Percentiles rank a stretch among this genome's conserved stretches.
Conservation (phyloP, 1,139 yeast genomes). For the Pichia sp. region DNA sequence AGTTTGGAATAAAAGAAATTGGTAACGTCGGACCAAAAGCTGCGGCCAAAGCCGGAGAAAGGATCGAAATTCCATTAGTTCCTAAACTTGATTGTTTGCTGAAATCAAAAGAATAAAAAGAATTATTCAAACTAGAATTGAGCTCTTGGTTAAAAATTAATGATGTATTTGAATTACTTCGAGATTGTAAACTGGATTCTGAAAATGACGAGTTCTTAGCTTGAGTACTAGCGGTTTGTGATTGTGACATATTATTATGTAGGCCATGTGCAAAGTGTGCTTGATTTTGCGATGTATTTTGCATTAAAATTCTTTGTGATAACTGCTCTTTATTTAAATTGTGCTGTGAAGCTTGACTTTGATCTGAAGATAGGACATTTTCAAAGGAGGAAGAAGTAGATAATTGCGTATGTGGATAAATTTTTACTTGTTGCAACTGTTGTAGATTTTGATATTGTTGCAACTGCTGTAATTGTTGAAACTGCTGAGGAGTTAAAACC, state of each 20-base stretch:
- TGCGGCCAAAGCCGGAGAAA: slow-evolving; percentile 6
- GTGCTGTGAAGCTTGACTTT: too few relatives aligned
- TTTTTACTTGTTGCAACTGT: slow-evolving; percentile 3
- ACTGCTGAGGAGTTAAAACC: background rate
- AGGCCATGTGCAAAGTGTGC: too few relatives aligned
- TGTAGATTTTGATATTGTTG: slow-evolving; percentile 7
- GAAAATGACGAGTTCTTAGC: slow-evolving; percentile 4
- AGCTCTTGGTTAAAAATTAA: slow-evolving; percentile 1
- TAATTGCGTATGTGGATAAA: background rate
- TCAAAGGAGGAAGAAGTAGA: too few relatives aligned
- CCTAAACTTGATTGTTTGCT: background rate
- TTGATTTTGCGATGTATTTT: too few relatives aligned
- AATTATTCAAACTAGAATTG: background rate
- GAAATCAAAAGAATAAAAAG: slow-evolving; percentile 5
- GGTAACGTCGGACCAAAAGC: slow-evolving; percentile 9
- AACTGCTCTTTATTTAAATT: too few relatives aligned
- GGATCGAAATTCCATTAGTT: background rate
- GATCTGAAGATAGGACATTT: too few relatives aligned
- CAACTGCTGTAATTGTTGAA: background rate
- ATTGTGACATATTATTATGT: background rate
- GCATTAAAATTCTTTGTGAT: too few relatives aligned
- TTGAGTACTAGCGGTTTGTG: background rate
- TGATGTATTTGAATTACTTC: slow-evolving; percentile 10
- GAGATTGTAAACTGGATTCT: slow-evolving; percentile 16
- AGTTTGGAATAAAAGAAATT: slow-evolving; percentile 5